Percentiles rank a stretch among this genome's conserved stretches.
These are phyloP conservation scores for Spathaspora girioi DNA, from an alignment of 805 yeast species.

Conservation along the genomic window DNA sequence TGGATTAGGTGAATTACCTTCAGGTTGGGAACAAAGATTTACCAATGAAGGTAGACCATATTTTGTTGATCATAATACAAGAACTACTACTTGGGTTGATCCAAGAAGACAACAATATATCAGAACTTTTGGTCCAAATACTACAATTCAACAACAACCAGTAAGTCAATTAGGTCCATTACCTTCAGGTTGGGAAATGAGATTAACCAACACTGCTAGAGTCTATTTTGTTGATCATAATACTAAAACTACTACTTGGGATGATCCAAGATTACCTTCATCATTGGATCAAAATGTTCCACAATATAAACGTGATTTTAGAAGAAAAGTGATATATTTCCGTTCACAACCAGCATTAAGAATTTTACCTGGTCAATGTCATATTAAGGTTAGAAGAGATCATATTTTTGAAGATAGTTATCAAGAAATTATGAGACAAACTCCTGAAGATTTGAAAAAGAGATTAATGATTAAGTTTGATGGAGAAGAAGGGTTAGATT, in stretches of 20 bases:
- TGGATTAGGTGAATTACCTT: slow-evolving; percentile 94
- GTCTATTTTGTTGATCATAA: slow-evolving; percentile 98
- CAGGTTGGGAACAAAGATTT: slow-evolving; percentile 98
- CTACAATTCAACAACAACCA: slow-evolving; percentile 96
- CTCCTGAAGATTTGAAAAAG: slow-evolving; percentile 97
- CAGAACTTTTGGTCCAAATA: slow-evolving; percentile 85
- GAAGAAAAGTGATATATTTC: slow-evolving; percentile 96
- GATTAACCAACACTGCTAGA: slow-evolving; percentile 96
- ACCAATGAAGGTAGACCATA: slow-evolving; percentile 98
- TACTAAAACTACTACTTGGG: slow-evolving; percentile 99
- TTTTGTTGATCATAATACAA: slow-evolving; percentile 98
- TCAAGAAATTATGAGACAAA: slow-evolving; percentile 98
- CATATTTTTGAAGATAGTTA: slow-evolving; percentile 96
- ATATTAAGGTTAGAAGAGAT: slow-evolving; percentile 94
- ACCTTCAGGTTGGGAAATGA: slow-evolving; percentile 99
- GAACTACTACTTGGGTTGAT: slow-evolving; percentile 99
- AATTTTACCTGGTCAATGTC: slow-evolving; percentile 97
- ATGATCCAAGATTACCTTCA: slow-evolving; percentile 97
- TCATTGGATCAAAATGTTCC: slow-evolving; percentile 98
- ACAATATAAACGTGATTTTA: slow-evolving; percentile 97
- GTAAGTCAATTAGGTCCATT: slow-evolving; percentile 96
- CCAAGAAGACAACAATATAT: slow-evolving; percentile 98
- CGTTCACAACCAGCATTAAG: slow-evolving; percentile 97
- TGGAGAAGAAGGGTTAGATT: slow-evolving; percentile 99
- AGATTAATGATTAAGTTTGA: slow-evolving; percentile 97